Conservation (phyloP, 1,139 yeast genomes). For the Hemisphaericaspora xylofermentans region DNA sequence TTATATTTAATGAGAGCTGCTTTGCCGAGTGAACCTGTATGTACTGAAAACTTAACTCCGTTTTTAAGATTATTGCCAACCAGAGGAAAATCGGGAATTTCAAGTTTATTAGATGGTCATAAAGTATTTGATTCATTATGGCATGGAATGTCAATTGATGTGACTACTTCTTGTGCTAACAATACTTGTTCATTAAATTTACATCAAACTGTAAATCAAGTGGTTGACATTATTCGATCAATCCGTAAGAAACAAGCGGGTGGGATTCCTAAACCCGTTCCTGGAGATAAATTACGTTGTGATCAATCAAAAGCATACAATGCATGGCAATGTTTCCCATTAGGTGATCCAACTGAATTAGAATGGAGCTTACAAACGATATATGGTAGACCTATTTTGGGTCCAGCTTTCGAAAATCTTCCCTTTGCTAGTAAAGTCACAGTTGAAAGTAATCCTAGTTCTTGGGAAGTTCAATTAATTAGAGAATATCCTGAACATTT, state of each 20-base stretch:
- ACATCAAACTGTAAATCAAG: constrained; percentile 72
- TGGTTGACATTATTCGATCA: constrained; percentile 69
- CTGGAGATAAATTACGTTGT: constrained; percentile 69
- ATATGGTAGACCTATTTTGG: constrained; percentile 67
- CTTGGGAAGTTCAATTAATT: constrained; percentile 46
- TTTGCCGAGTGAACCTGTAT: constrained; percentile 91
- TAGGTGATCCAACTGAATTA: constrained; percentile 52
- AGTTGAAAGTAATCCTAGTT: constrained; percentile 39
- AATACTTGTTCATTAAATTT: constrained; percentile 52
- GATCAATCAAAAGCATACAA: constrained; percentile 60
- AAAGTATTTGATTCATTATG: constrained; percentile 90
- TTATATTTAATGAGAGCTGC: constrained; percentile 76
- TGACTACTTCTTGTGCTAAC: constrained; percentile 54
- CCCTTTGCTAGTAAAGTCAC: constrained; percentile 40
- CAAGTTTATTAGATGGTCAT: constrained; percentile 90
- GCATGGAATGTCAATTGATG: constrained; percentile 91
- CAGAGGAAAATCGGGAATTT: constrained; percentile 86
- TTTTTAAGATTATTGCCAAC: constrained; percentile 88
- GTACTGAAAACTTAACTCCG: constrained; percentile 97
- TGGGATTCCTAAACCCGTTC: constrained; percentile 79
- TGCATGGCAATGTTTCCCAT: constrained; percentile 76
- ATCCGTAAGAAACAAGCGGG: constrained; percentile 55
- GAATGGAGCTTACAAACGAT: constrained; percentile 60
- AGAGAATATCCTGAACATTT: constrained; percentile 17
- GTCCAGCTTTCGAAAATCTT: constrained; percentile 56